Percentiles rank a stretch among this genome's conserved stretches.
phyloP scores from a whole-genome alignment of 768 basidiomycete species.

The Asterophora lycoperdoides region DNA sequence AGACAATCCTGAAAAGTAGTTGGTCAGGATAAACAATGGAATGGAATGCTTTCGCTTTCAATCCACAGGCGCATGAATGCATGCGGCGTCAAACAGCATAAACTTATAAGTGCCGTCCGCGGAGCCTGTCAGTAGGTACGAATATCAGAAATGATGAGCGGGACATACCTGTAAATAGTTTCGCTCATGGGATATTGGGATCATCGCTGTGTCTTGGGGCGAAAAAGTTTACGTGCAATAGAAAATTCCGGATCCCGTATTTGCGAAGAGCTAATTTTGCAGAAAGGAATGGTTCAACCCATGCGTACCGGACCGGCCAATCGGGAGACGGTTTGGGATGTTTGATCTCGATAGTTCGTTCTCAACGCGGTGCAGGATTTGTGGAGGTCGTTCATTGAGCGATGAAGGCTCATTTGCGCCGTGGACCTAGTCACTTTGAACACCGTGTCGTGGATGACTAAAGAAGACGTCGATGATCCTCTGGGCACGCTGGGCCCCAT shows the following conservation, averaged over 20 bases:
- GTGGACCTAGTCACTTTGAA: too few species aligned
- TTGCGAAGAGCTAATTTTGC: too few species aligned
- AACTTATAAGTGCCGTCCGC: slow-evolving; percentile 87
- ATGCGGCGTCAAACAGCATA: slow-evolving; percentile 65
- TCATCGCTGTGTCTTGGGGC: slow-evolving; percentile 73
- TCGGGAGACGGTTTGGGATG: too few species aligned
- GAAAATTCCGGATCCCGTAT: too few species aligned
- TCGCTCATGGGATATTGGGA: slow-evolving; percentile 74
- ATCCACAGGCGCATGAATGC: slow-evolving; percentile 76
- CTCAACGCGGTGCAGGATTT: slow-evolving; percentile 60
- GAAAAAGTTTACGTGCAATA: slow-evolving; percentile 62
- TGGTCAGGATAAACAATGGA: slow-evolving; percentile 2
- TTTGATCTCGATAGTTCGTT: too few species aligned
- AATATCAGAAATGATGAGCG: slow-evolving; percentile 2
- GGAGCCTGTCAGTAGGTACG: slow-evolving; percentile 45
- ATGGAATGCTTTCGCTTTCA: slow-evolving; percentile 85
- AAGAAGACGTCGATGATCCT: slow-evolving; percentile 84
- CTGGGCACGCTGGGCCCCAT: slow-evolving; percentile 59
- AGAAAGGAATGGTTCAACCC: too few species aligned
- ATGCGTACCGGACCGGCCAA: too few species aligned
- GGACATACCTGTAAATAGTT: slow-evolving; percentile 64
- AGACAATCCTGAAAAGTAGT: slow-evolving; percentile 66
- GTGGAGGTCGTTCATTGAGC: slow-evolving; percentile 54
- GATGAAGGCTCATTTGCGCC: slow-evolving; percentile 62
- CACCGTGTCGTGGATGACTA: too few species aligned